Base-by-base conservation (phyloP, 2,329 filamentous ascomycete species). In the Xylaria sp. region DNA sequence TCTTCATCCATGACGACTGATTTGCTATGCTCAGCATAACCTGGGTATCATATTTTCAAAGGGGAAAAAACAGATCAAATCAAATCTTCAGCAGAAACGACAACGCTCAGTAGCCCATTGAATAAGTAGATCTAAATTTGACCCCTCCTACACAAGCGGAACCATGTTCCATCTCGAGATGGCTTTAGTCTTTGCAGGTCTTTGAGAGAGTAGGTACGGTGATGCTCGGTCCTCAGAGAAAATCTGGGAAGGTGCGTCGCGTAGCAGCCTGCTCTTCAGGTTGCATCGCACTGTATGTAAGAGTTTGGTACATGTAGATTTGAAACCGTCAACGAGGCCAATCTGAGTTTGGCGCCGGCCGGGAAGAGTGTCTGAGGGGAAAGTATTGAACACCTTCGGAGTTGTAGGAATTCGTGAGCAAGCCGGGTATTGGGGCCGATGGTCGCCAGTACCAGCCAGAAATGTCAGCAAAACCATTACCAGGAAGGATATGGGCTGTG, bases 21-120 rank as follows among this genome's bases (percentile, higher is more conserved):
- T 35, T 28, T 15, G 14, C 31, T 25, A 37, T 42, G 12, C 6
- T 43, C 8, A 56, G 35, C 40, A 4, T 8, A 56, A 42, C 17
- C 43, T 14, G 61, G 63, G 61, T 64, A 64, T 64, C 59, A 59
- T 62, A 11, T 21, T 19, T 46, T 12, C 17, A 42, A 53, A 47
- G 21, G 37, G 9, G 4, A 31, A 31, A 31, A 31, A 31, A 31
- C 9, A 64, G 55, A 47, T 25, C n/a, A n/a, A n/a, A n/a, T n/a
- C n/a, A 17, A 14, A 35, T 42, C 28, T 35, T n/a, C 3, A 19
- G 9, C 17, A 49, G 21, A 43, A 25, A 59, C 28, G 42, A 35
- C 2, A 35, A 42, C 40, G 54, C 43, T 58, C 45, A 33, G n/a
- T n/a, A n/a, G n/a, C n/a, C n/a, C n/a, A n/a, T n/a, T n/a, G n/a